A percentile compares a stretch with the other conserved stretches of the same genome.
phyloP scores from a whole-genome alignment of 176 grass and related monocot species.

The Luzula sylvatica region DNA sequence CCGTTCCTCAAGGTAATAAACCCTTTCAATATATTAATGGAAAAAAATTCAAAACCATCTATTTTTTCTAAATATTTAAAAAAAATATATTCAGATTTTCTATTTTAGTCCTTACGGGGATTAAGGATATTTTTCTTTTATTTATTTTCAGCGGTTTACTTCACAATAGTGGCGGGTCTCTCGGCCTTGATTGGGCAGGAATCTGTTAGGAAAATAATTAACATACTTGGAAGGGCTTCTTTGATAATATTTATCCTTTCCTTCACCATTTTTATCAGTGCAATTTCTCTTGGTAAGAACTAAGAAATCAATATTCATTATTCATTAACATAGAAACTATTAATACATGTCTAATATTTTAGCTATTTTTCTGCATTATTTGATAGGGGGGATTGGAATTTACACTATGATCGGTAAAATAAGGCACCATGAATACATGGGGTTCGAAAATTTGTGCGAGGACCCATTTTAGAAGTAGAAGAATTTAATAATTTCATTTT shows the following conservation, averaged over 20 bases:
- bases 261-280: constrained; percentile 57
- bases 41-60: too few species aligned
- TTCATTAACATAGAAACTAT: not conserved
- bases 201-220: constrained; percentile 37
- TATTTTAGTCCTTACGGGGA: not conserved
- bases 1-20: constrained; percentile 47
- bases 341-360: not conserved
- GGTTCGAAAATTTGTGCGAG: constrained; percentile 47
- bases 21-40: too few species aligned
- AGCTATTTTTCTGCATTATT: not conserved
- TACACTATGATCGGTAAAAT: constrained; percentile 40
- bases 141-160: constrained; percentile 41
- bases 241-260: constrained; percentile 63
- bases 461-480: constrained; percentile 18
- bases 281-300: constrained; percentile 38
- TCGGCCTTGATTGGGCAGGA: constrained; percentile 42
- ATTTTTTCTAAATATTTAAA: not conserved
- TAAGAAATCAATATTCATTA: not conserved
- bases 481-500: too few species aligned
- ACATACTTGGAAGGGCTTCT: constrained; percentile 45
- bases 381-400: constrained; percentile 52
- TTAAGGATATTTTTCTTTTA: not conserved
- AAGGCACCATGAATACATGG: constrained; percentile 46
- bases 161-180: constrained; percentile 22
- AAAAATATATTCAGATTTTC: not conserved